Base-by-base conservation (phyloP, 768 basidiomycete genomes). In the Amyloporia xantha region DNA sequence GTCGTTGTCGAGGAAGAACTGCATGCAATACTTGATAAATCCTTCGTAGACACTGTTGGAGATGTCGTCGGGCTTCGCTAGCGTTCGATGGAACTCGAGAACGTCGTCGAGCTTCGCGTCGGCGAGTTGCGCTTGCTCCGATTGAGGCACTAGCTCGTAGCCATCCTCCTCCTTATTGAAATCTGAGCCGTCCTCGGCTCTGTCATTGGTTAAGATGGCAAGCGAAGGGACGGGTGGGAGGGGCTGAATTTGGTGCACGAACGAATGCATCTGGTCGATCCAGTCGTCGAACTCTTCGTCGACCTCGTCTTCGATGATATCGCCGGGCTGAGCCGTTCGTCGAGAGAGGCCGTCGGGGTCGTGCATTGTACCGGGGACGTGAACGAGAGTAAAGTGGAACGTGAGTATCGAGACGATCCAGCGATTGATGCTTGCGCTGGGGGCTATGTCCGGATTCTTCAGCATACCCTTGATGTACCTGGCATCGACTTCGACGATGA, bases 351-450 rank as follows among this genome's bases (percentile, higher is more conserved):
- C 67, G 47, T 72, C 68, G 0, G 68, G 63, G 0, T 63, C 59
- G 23, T 56, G 51, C 15, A 46, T 4, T 0, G 47, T 42, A 0
- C 52, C 65, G 0, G 70, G 67, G 9, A 75, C 62, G 42, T 75
- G 74, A 0, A 60, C 48, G 1, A 74, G 52, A 2, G 52, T 54
- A 55, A 72, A 70, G 28, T 66, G 51, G 49, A 70, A 74, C 0
- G 71, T 47, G 0, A 67, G 56, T 12, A 76, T 72, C 1, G 54
- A 64, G 0, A 64, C 62, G 27, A 75, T 71, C 74, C 74, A 75
- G 3, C 68, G 39, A 42, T 75, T 75, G 5, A 73, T 65, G 0
- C 66, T 54, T 7, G 67, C 64, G 37, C 62, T 68, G 0, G 71
- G 72, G 2, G 66, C 61, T 0, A 70, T 56, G 25, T 71, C 68